phyloP scores from a whole-genome alignment of 768 basidiomycete genomes.

The Auricularia sp. region DNA sequence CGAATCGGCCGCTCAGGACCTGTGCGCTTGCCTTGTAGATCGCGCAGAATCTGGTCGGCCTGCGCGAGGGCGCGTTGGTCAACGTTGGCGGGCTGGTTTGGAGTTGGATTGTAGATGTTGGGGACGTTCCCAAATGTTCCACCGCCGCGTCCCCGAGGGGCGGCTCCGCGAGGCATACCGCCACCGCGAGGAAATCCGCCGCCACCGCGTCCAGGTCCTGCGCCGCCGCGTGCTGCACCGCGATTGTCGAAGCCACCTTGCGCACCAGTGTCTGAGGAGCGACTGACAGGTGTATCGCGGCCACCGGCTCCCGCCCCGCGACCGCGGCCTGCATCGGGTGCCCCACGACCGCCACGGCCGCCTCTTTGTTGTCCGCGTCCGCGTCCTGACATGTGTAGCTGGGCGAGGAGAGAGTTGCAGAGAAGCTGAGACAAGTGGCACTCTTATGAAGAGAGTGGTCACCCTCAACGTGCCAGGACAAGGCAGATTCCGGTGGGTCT shows the following conservation, averaged over 20 bases:
- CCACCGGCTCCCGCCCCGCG: background rate
- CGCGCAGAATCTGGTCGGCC: slow-evolving; percentile 7
- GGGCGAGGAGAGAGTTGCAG: no score
- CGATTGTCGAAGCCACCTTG: background rate
- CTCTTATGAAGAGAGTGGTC: no score
- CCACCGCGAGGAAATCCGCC: slow-evolving; percentile 8
- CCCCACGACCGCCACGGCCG: background rate
- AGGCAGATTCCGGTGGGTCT: no score
- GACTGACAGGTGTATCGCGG: background rate
- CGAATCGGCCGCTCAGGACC: slow-evolving; percentile 34
- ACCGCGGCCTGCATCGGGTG: background rate
- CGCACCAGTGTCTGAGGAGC: background rate
- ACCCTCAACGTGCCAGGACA: no score
- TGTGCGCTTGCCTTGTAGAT: background rate
- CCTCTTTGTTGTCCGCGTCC: background rate
- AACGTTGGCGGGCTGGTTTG: slow-evolving; percentile 34
- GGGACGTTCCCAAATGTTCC: slow-evolving; percentile 36
- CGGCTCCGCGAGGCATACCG: no score
- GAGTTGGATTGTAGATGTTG: slow-evolving; percentile 35
- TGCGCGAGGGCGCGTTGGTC: slow-evolving; percentile 19
- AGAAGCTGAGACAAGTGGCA: no score
- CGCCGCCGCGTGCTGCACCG: background rate
- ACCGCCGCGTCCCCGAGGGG: slow-evolving; percentile 11
- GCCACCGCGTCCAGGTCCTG: background rate
- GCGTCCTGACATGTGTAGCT: background rate